phyloP scores from a whole-genome alignment of 441 rosid genomes.

The Metrosideros polymorpha region DNA sequence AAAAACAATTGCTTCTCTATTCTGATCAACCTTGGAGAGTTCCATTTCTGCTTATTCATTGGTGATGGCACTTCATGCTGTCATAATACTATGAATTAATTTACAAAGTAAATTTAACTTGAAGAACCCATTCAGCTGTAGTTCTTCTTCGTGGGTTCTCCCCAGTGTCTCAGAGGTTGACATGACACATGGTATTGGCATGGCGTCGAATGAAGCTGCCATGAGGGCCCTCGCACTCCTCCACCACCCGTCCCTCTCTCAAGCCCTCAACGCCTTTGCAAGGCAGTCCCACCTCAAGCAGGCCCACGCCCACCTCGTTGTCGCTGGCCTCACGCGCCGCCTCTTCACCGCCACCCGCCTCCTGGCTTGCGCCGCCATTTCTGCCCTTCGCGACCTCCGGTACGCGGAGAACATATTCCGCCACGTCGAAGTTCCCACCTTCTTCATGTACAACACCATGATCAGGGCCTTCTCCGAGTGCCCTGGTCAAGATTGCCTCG shows the following conservation, averaged over 20 bases:
- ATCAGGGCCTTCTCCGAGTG: constrained; percentile 15
- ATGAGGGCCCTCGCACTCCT: neutral
- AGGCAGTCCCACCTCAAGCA: constrained; percentile 10
- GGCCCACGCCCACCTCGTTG: constrained; percentile 19
- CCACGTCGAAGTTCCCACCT: constrained; percentile 5
- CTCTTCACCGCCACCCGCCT: constrained; percentile 18
- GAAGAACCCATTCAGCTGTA: neutral
- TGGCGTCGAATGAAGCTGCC: neutral
- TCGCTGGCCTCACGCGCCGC: constrained; percentile 5
- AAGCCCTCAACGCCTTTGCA: neutral
- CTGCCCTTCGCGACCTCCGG: constrained; percentile 5
- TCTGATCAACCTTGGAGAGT: neutral
- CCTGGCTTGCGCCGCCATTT: constrained; percentile 11
- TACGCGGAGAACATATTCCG: constrained; percentile 17
- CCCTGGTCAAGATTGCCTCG: neutral
- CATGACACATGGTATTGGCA: neutral
- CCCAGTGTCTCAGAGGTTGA: neutral
- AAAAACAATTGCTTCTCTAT: too few relatives aligned
- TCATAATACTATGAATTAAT: neutral
- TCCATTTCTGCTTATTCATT: neutral
- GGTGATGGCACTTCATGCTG: neutral
- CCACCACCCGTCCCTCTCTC: neutral
- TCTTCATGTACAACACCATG: constrained; percentile 19
- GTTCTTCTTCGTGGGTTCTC: neutral
- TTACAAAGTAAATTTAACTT: neutral